Conservation (phyloP, 176 grass and related monocot species). For the Stipa capillata region DNA sequence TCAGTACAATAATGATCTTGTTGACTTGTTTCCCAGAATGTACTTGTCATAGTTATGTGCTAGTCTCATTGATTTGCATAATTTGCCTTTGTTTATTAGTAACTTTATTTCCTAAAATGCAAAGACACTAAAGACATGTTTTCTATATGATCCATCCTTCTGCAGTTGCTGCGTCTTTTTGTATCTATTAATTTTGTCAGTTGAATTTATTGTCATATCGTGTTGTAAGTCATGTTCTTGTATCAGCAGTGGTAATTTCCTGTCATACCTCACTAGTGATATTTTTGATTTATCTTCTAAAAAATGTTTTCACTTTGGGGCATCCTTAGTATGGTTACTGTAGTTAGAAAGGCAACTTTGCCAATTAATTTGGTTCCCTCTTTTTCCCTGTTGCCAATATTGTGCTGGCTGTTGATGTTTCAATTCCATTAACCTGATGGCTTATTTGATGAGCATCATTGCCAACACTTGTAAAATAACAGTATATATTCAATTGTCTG, state of each 20-base stretch:
- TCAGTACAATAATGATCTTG: not conserved
- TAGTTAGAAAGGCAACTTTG: constrained; percentile 19
- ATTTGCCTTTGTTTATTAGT: not conserved
- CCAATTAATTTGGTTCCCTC: constrained; percentile 32
- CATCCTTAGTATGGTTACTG: not conserved
- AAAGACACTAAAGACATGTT: too few species aligned
- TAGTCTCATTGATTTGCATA: not conserved
- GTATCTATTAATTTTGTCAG: too few species aligned
- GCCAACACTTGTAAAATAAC: not conserved
- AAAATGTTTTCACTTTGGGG: not conserved
- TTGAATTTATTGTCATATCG: too few species aligned
- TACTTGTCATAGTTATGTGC: not conserved
- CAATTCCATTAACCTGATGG: not conserved
- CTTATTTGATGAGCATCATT: constrained; percentile 1
- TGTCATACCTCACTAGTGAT: not conserved
- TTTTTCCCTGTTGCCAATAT: constrained; percentile 42
- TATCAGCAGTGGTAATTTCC: not conserved
- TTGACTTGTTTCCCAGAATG: not conserved
- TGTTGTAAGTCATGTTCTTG: not conserved
- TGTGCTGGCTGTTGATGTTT: not conserved
- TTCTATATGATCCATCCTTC: too few species aligned
- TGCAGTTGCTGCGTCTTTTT: too few species aligned
- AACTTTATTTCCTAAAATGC: too few species aligned
- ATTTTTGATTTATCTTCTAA: not conserved
- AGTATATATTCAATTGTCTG: not conserved